Conservation (phyloP, 2,329 filamentous ascomycete species). For the Sclerotinia minor region DNA sequence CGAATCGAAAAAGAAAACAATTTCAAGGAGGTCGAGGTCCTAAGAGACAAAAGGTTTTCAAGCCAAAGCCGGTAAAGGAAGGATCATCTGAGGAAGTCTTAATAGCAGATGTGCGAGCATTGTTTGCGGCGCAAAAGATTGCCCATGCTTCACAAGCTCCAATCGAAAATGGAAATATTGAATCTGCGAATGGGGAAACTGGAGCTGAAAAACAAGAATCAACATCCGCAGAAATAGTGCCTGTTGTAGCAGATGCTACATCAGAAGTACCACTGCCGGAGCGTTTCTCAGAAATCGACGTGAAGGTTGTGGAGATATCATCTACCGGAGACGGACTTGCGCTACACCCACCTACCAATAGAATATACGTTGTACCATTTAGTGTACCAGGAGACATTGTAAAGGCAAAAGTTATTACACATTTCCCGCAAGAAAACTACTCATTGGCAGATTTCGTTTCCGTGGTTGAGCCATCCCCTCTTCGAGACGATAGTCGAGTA, state of each 20-base stretch:
- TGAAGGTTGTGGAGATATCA: constrained; percentile 79
- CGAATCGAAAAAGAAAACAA: constrained; percentile 37
- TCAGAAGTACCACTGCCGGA: constrained; percentile 54
- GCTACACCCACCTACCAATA: constrained; percentile 60
- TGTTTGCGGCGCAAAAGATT: constrained; percentile 48
- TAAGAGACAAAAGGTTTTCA: constrained; percentile 57
- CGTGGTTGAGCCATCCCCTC: constrained; percentile 69
- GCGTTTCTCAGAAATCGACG: constrained; percentile 72
- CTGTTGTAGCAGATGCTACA: constrained; percentile 33
- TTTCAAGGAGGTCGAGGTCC: constrained; percentile 38
- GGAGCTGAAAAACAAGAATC: constrained; percentile 28
- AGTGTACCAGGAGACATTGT: constrained; percentile 80
- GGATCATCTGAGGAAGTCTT: constrained; percentile 68
- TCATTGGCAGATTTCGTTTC: constrained; percentile 80
- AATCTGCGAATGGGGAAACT: constrained; percentile 33
- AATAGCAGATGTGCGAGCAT: constrained; percentile 58
- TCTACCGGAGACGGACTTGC: constrained; percentile 92
- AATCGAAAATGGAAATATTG: constrained; percentile 17
- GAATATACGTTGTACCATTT: constrained; percentile 86
- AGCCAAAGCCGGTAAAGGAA: constrained; percentile 55
- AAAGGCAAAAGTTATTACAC: constrained; percentile 75
- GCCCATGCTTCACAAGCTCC: constrained; percentile 28
- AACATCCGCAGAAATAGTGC: constrained; percentile 29
- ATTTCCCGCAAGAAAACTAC: constrained; percentile 65
- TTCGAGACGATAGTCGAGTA: constrained; percentile 75